Evolutionary conservation across 1,139 yeast genomes (phyloP).

Genomic region (Candida neerlandica): DNA sequence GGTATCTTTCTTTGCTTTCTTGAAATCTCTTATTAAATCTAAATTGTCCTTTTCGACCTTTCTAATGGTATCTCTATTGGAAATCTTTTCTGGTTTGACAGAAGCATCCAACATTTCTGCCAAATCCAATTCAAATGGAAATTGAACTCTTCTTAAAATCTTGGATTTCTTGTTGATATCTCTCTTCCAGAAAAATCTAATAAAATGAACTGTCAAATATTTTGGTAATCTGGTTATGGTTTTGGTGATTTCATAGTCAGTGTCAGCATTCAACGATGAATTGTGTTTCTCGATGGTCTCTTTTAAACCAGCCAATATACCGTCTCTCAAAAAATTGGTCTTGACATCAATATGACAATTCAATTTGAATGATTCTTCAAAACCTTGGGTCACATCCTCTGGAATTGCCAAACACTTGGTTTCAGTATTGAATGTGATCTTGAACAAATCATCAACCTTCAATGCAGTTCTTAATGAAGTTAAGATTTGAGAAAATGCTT

Average conservation of each 20-base stretch:
- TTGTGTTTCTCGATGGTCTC: constrained; percentile 81
- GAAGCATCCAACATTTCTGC: constrained; percentile 82
- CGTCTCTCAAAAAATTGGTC: constrained; percentile 89
- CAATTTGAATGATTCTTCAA: constrained; percentile 65
- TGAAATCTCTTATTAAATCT: constrained; percentile 74
- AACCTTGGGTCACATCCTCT: constrained; percentile 49
- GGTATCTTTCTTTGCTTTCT: constrained; percentile 60
- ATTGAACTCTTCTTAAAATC: constrained; percentile 88
- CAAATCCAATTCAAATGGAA: constrained; percentile 90
- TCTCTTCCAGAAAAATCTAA: constrained; percentile 94
- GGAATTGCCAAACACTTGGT: constrained; percentile 62
- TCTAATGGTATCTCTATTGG: constrained; percentile 76
- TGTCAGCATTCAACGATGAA: constrained; percentile 67
- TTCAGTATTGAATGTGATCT: constrained; percentile 62
- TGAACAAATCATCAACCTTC: constrained; percentile 59
- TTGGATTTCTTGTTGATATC: constrained; percentile 90
- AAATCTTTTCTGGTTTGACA: constrained; percentile 64
- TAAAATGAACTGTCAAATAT: constrained; percentile 86
- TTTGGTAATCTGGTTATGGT: constrained; percentile 82
- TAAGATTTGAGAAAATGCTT: constrained; percentile 82
- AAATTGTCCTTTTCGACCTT: constrained; percentile 74
- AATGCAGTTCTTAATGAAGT: constrained; percentile 52
- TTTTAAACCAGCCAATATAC: constrained; percentile 70
- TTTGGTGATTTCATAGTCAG: constrained; percentile 69
- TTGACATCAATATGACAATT: constrained; percentile 85